phyloP scores from a whole-genome alignment of 768 basidiomycete species.

The Rhizopogon rudus region DNA sequence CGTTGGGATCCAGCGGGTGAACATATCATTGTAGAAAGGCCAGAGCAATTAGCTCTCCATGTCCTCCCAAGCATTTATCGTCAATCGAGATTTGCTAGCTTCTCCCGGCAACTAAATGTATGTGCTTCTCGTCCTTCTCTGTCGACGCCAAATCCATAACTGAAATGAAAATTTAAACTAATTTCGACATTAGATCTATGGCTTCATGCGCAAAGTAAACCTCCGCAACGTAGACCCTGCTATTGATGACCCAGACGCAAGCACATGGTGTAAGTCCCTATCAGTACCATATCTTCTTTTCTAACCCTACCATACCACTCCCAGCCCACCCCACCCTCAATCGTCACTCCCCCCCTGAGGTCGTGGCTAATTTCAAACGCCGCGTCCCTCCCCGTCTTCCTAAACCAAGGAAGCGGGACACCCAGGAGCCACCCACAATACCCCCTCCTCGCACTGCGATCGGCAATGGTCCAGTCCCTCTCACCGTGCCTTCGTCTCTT shows the following conservation, averaged over 20 bases:
- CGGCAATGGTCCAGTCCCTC: constrained; percentile 62
- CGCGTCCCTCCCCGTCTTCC: constrained; percentile 91
- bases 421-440: constrained; percentile 60
- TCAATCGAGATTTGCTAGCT: constrained; percentile 95
- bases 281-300: constrained; percentile 14
- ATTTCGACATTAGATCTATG: constrained; percentile 72
- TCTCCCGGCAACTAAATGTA: constrained; percentile 96
- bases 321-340: constrained; percentile 88
- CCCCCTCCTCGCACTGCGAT: constrained; percentile 76
- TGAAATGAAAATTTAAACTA: constrained; percentile 8
- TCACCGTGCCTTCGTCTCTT: constrained; percentile 52
- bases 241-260: constrained; percentile 93
- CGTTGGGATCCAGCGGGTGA: constrained; percentile 93
- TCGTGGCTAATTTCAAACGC: constrained; percentile 92
- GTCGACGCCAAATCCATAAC: constrained; percentile 16
- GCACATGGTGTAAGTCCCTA: constrained; percentile 84
- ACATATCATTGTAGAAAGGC: constrained; percentile 92
- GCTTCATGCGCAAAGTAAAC: constrained; percentile 98
- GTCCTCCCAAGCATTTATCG: constrained; percentile 93
- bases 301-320: not conserved
- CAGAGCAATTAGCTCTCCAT: constrained; percentile 90
- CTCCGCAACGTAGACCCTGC: constrained; percentile 92
- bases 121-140: constrained; percentile 34
- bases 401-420: constrained; percentile 78
- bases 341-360: constrained; percentile 84